Evolutionary conservation across 805 yeast genomes (phyloP).

Genomic region (Candida mattraensis): DNA sequence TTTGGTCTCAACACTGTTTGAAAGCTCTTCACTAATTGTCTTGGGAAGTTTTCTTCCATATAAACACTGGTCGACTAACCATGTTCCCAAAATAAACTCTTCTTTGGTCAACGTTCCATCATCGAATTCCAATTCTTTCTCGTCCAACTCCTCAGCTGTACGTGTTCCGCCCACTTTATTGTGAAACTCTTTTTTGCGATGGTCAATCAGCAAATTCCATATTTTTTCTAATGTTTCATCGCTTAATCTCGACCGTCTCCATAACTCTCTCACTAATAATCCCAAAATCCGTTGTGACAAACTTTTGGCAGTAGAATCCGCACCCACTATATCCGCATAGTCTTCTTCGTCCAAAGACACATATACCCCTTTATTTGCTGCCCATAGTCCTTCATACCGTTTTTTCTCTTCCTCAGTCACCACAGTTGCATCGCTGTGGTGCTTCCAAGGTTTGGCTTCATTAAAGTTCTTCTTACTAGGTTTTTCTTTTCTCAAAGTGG

Average conservation of each 20-base stretch:
- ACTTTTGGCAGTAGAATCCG: slow-evolving; percentile 1
- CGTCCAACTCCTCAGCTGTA: slow-evolving; percentile 2
- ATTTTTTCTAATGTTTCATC: slow-evolving; percentile 58
- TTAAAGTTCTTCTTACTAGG: slow-evolving; percentile 50
- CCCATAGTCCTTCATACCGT: slow-evolving; percentile 94
- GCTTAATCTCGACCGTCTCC: slow-evolving; percentile 77
- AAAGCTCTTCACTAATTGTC: slow-evolving; percentile 61
- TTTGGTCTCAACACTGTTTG: slow-evolving; percentile 68
- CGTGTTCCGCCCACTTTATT: background rate
- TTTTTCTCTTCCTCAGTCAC: slow-evolving; percentile 67
- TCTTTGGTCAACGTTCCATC: slow-evolving; percentile 78
- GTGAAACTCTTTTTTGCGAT: slow-evolving; percentile 46
- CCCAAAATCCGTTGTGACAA: slow-evolving; percentile 44
- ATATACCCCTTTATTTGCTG: slow-evolving; percentile 74
- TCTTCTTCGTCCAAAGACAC: slow-evolving; percentile 26
- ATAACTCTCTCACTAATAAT: slow-evolving; percentile 69
- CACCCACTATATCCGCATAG: slow-evolving; percentile 5
- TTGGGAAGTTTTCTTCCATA: slow-evolving; percentile 90
- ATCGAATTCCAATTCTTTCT: slow-evolving; percentile 57
- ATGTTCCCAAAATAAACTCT: slow-evolving; percentile 93
- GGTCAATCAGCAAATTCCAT: slow-evolving; percentile 68
- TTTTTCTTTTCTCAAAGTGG: slow-evolving; percentile 49
- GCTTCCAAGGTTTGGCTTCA: slow-evolving; percentile 93
- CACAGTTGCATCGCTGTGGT: slow-evolving; percentile 59
- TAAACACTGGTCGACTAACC: slow-evolving; percentile 94